Evolutionary conservation across 108 stramenopile species (phyloP).

Genomic region (Aurantiochytrium sp.): DNA sequence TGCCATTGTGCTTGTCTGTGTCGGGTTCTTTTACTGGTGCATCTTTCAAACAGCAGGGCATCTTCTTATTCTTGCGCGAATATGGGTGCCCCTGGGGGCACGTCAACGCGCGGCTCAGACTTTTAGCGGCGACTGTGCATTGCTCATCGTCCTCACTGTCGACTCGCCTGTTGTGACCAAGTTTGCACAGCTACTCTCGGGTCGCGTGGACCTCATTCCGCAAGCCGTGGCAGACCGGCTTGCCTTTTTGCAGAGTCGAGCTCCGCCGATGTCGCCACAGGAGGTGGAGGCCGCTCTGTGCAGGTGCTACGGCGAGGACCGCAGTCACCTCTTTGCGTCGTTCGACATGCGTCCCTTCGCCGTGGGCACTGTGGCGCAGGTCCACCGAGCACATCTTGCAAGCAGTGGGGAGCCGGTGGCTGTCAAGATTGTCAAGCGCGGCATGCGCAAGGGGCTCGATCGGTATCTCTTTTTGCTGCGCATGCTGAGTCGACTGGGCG

Average conservation of each 20-base stretch:
- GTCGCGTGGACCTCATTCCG: neutral
- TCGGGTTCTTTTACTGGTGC: neutral
- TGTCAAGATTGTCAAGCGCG: neutral
- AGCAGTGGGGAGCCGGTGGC: neutral
- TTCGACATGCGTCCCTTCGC: neutral
- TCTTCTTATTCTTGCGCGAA: neutral
- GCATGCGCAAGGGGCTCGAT: neutral
- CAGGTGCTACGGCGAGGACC: neutral
- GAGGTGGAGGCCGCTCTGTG: neutral
- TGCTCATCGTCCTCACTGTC: neutral
- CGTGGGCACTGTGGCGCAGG: neutral
- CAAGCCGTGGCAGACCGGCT: neutral
- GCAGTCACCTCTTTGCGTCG: neutral
- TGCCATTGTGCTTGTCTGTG: neutral
- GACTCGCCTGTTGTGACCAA: too few species aligned
- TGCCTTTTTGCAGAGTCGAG: neutral
- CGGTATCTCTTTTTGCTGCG: neutral
- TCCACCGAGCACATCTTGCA: neutral
- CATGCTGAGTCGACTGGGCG: neutral
- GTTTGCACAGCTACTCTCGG: too few species aligned
- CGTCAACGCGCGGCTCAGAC: neutral
- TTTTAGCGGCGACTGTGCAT: neutral
- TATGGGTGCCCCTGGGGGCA: neutral
- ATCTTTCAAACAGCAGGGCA: neutral
- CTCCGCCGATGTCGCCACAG: neutral